These are phyloP conservation scores for Symbiodinium pilosum DNA, from an alignment of 73 alveolate genomes.

Conservation along the genomic window DNA sequence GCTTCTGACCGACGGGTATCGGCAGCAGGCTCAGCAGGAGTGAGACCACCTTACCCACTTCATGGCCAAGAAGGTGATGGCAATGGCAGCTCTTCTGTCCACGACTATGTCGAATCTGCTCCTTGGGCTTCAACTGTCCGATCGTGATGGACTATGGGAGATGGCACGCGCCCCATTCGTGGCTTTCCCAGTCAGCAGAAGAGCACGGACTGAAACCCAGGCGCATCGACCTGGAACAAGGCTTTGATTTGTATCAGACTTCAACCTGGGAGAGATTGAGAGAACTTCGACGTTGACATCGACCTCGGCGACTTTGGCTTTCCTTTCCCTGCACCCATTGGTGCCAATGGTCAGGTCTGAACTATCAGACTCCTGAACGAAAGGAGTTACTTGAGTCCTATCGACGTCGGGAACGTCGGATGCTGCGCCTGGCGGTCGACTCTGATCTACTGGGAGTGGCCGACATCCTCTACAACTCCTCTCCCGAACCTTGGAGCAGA, in stretches of 20 bases:
- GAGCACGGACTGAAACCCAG: neutral
- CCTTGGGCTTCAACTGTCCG: neutral
- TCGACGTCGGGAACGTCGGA: neutral
- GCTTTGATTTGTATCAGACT: neutral
- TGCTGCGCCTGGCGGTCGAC: neutral
- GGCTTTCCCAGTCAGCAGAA: neutral
- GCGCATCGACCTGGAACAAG: neutral
- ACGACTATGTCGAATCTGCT: neutral
- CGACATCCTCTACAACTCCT: neutral
- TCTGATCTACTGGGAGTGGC: slow-evolving; percentile 21
- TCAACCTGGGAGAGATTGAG: neutral
- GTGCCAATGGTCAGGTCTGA: slow-evolving; percentile 26
- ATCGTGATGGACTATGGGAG: slow-evolving; percentile 31
- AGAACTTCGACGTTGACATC: neutral
- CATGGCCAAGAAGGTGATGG: neutral
- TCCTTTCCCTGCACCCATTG: neutral
- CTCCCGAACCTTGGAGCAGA: neutral
- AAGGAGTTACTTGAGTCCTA: neutral
- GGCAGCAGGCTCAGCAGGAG: neutral
- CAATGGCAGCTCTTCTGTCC: neutral
- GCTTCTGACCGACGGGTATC: neutral
- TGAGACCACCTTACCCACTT: neutral
- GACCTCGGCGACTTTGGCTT: neutral
- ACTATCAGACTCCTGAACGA: neutral
- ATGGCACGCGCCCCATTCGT: slow-evolving; percentile 27